phyloP scores from a whole-genome alignment of 768 basidiomycete species.

The Mycena capillaripes region DNA sequence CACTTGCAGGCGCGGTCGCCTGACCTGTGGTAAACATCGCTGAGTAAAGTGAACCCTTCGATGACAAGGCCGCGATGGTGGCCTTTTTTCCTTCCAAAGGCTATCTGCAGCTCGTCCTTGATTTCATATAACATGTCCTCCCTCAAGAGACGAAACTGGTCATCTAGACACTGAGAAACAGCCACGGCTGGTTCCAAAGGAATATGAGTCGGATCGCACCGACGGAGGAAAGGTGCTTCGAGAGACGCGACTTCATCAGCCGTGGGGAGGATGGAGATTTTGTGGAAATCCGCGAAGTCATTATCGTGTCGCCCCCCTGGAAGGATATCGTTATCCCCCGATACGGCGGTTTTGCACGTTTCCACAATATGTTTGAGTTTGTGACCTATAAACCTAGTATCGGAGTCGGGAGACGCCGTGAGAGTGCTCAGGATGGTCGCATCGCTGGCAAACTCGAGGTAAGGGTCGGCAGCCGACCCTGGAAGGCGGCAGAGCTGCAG shows the following conservation, averaged over 20 bases:
- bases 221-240: slow-evolving; percentile 64
- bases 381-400: slow-evolving; percentile 38
- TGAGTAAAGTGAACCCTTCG: slow-evolving; percentile 52
- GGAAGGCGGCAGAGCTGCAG: slow-evolving; percentile 61
- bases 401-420: slow-evolving; percentile 5
- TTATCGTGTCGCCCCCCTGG: slow-evolving; percentile 82
- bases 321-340: slow-evolving; percentile 41
- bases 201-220: slow-evolving; percentile 59
- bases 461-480: slow-evolving; percentile 47
- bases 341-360: slow-evolving; percentile 12
- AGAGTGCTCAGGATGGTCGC: slow-evolving; percentile 6
- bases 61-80: slow-evolving; percentile 51
- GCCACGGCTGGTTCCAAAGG: slow-evolving; percentile 51
- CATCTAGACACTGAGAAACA: slow-evolving; percentile 65
- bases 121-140: slow-evolving; percentile 75
- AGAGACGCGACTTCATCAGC: slow-evolving; percentile 66
- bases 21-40: slow-evolving; percentile 38
- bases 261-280: slow-evolving; percentile 75
- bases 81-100: slow-evolving; percentile 54
- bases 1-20: slow-evolving; percentile 45
- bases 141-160: slow-evolving; percentile 74
- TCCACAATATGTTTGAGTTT: slow-evolving; percentile 47
- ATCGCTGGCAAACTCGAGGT: slow-evolving; percentile 52
- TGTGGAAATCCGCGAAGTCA: slow-evolving; percentile 71
- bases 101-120: slow-evolving; percentile 66